A percentile compares a stretch with the other conserved stretches of the same genome.
phyloP scores from a whole-genome alignment of 1,139 yeast species.

The Pneumocystis sp. region DNA sequence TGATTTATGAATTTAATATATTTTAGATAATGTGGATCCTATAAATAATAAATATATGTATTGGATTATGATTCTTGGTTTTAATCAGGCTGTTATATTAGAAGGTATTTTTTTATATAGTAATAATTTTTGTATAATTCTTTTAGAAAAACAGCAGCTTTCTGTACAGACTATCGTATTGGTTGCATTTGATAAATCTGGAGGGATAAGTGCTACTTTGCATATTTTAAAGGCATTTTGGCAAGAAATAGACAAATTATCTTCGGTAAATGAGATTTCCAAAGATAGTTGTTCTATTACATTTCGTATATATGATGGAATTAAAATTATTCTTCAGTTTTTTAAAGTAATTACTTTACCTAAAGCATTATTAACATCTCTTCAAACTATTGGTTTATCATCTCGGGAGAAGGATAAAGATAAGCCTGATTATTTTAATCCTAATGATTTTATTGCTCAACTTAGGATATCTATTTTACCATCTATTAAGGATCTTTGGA shows the following conservation, averaged over 20 bases:
- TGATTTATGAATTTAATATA: conserved; percentile 1
- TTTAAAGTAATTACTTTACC: conserved; percentile 12
- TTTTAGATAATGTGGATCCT: conserved; percentile 3
- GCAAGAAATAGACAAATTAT: conserved; percentile 13
- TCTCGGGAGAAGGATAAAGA: conserved; percentile 18
- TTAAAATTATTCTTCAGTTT: conserved; percentile 16
- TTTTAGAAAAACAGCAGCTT: conserved; percentile 14
- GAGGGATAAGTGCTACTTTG: conserved; percentile 18
- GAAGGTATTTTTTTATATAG: conserved; percentile 14
- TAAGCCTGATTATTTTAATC: conserved; percentile 20
- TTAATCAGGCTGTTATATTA: conserved; percentile 13
- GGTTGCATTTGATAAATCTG: conserved; percentile 14
- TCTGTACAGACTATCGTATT: conserved; percentile 4
- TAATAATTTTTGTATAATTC: conserved; percentile 1
- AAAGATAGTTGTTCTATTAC: neutral
- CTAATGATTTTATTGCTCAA: conserved; percentile 23
- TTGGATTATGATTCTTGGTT: conserved; percentile 12
- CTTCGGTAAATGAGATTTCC: conserved; percentile 11
- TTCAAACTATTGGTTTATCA: conserved; percentile 16
- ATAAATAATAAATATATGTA: conserved; percentile 13
- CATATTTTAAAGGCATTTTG: conserved; percentile 19
- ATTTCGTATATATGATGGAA: conserved; percentile 13
- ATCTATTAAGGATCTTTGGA: conserved; percentile 19
- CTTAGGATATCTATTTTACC: conserved; percentile 17
- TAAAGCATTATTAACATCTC: conserved; percentile 16